Evolutionary conservation across 805 yeast species (phyloP).

Genomic region (Pichia scutulata): DNA sequence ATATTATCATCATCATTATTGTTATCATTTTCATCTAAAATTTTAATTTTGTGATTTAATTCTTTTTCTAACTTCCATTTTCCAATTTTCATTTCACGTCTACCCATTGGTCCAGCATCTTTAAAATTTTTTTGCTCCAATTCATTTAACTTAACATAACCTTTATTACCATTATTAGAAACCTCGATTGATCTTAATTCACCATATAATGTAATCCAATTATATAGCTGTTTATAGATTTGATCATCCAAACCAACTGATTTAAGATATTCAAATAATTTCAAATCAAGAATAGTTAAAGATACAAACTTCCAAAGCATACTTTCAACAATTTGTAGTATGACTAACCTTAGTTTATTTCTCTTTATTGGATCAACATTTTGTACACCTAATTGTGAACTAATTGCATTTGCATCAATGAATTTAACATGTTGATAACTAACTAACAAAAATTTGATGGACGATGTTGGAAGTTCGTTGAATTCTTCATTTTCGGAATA

Average conservation of each 20-base stretch:
- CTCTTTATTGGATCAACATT: conserved; percentile 1
- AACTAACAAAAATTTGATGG: conserved; percentile 2
- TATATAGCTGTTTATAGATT: conserved; percentile 4
- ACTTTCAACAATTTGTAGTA: conserved; percentile 10
- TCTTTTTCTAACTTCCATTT: conserved; percentile 55
- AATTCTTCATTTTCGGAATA: conserved; percentile 11
- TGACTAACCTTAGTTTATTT: conserved; percentile 10
- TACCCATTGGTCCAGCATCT: conserved; percentile 31
- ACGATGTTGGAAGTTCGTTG: conserved; percentile 4
- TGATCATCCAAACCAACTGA: not conserved
- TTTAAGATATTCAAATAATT: not conserved
- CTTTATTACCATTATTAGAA: conserved; percentile 4
- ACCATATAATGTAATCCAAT: conserved; percentile 9
- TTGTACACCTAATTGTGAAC: conserved; percentile 7
- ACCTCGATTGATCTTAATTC: conserved; percentile 6
- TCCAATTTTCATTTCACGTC: conserved; percentile 67
- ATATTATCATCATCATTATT: not conserved
- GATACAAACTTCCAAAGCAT: conserved; percentile 7
- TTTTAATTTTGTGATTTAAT: conserved; percentile 36
- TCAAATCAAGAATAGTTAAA: conserved; percentile 3
- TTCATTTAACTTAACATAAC: conserved; percentile 8
- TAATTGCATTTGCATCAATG: conserved; percentile 12
- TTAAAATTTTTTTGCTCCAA: conserved; percentile 4
- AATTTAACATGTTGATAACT: conserved; percentile 10
- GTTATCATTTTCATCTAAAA: conserved; percentile 31